These are phyloP conservation scores for Tylopilus plumbeoviolaceoides DNA, from an alignment of 768 basidiomycete genomes.

Conservation along the genomic window DNA sequence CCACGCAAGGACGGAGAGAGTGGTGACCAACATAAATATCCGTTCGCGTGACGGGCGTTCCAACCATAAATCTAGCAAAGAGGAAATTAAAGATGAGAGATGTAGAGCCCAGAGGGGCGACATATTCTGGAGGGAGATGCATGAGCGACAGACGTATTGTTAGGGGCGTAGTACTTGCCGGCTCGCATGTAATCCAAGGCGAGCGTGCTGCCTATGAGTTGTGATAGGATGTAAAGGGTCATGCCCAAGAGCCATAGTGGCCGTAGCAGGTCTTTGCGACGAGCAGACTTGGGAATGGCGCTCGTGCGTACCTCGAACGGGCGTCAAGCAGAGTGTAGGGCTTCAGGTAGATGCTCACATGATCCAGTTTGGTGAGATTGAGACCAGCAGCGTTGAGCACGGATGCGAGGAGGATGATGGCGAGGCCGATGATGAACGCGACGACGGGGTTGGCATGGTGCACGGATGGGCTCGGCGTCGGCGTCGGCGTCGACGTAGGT, in stretches of 20 bases:
- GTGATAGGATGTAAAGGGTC: conserved; percentile 88
- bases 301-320: conserved; percentile 61
- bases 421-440: conserved; percentile 78
- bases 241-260: conserved; percentile 91
- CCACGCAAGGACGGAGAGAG: not conserved
- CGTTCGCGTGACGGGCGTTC: conserved; percentile 76
- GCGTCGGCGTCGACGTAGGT: conserved; percentile 13
- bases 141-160: conserved; percentile 3
- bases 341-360: conserved; percentile 44
- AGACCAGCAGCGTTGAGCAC: conserved; percentile 91
- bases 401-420: conserved; percentile 80
- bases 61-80: conserved; percentile 86
- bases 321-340: not conserved
- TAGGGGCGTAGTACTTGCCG: conserved; percentile 37
- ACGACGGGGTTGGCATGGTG: conserved; percentile 55
- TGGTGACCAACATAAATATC: conserved; percentile 68
- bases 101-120: conserved; percentile 91
- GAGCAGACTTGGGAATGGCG: conserved; percentile 68
- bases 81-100: conserved; percentile 96
- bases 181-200: conserved; percentile 88
- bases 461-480: conserved; percentile 21
- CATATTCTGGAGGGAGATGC: conserved; percentile 63
- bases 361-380: conserved; percentile 92
- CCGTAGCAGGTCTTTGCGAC: conserved; percentile 74
- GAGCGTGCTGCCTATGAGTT: conserved; percentile 82